phyloP scores from a whole-genome alignment of 306 rosid species.

The Citrullus colocynthis region DNA sequence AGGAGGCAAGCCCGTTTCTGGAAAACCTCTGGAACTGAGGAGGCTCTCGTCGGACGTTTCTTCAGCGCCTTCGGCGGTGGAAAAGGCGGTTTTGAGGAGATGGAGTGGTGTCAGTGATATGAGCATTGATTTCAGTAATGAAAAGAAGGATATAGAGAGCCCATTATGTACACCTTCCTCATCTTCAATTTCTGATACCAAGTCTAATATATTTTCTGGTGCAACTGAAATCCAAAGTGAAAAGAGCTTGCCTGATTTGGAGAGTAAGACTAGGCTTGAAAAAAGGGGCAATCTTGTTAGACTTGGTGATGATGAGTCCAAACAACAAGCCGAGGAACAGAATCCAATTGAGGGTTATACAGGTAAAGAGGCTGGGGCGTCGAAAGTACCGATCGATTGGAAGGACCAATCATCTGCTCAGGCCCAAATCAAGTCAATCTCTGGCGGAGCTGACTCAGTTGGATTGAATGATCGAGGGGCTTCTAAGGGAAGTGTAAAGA shows the following conservation, averaged over 20 bases:
- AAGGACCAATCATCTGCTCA: constrained; percentile 30
- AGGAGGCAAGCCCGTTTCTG: constrained; percentile 41
- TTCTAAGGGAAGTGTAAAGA: constrained; percentile 24
- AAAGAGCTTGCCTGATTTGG: constrained; percentile 17
- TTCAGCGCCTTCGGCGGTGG: constrained; percentile 19
- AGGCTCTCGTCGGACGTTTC: constrained; percentile 69
- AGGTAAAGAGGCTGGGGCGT: constrained; percentile 22
- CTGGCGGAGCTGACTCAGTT: constrained; percentile 21
- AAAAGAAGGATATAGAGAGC: constrained; percentile 56
- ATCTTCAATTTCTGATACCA: constrained; percentile 28
- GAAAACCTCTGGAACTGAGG: constrained; percentile 57
- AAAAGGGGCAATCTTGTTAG: constrained; percentile 11
- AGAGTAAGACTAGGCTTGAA: constrained; percentile 8
- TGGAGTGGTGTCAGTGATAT: constrained; percentile 96
- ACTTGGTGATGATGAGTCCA: constrained; percentile 17
- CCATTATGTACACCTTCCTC: constrained; percentile 54
- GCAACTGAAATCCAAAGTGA: constrained; percentile 26
- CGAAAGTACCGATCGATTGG: constrained; percentile 16
- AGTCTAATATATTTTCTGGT: constrained; percentile 14
- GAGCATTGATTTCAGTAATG: constrained; percentile 78
- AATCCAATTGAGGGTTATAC: background rate
- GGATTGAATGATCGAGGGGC: constrained; percentile 32
- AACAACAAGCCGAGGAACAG: constrained; percentile 20
- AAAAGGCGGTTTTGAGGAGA: constrained; percentile 55
- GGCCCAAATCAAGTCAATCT: constrained; percentile 13